Evolutionary conservation across 805 yeast genomes (phyloP).

Genomic region (Ogataea trehalophila): DNA sequence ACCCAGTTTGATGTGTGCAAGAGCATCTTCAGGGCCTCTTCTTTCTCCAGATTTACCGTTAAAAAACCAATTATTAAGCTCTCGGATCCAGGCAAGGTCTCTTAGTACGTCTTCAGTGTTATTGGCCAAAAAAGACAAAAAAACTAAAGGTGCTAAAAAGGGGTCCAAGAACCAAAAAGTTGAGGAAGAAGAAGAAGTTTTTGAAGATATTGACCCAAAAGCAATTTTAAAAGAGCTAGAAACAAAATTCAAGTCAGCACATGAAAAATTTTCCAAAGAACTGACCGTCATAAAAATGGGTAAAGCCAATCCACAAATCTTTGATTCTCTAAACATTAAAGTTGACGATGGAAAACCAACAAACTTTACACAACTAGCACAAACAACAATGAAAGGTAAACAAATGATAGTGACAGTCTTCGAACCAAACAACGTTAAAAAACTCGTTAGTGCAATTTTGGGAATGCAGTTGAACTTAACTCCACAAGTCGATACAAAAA

Average conservation of each 20-base stretch:
- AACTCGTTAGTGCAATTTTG: conserved; percentile 65
- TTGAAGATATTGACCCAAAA: conserved; percentile 27
- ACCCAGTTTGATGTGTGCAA: background rate
- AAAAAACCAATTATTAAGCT: no score
- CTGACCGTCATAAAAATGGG: conserved; percentile 67
- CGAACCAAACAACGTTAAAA: conserved; percentile 71
- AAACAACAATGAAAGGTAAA: conserved; percentile 65
- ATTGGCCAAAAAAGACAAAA: conserved; percentile 13
- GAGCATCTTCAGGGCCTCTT: no score
- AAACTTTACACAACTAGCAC: conserved; percentile 59
- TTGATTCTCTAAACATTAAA: conserved; percentile 53
- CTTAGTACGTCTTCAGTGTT: conserved; percentile 3
- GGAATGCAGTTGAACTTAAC: conserved; percentile 68
- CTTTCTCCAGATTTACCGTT: background rate
- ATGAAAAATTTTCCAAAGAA: conserved; percentile 50
- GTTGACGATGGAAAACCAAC: conserved; percentile 42
- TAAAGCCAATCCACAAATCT: conserved; percentile 58
- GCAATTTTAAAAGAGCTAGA: conserved; percentile 36
- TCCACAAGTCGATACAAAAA: conserved; percentile 71
- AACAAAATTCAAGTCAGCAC: conserved; percentile 39
- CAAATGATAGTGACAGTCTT: conserved; percentile 75
- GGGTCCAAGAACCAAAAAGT: conserved; percentile 8
- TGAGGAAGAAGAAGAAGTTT: conserved; percentile 12
- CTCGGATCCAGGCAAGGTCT: background rate
- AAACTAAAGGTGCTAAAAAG: background rate